phyloP scores from a whole-genome alignment of 257 asterid genomes.

The Solanum arcanum region DNA sequence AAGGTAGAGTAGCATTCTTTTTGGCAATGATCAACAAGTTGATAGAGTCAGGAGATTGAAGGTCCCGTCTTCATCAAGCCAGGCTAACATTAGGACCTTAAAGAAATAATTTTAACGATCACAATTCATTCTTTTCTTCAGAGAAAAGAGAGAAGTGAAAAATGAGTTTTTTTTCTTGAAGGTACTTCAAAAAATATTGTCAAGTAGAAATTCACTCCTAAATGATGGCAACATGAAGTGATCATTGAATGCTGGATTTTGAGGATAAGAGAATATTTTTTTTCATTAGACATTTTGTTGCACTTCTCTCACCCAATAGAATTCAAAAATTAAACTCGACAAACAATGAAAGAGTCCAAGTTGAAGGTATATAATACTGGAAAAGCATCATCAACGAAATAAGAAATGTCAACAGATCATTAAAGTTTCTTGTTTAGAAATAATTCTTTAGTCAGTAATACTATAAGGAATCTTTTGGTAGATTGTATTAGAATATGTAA shows the following conservation, averaged over 20 bases:
- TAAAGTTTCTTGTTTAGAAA: no score
- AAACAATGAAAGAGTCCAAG: not conserved
- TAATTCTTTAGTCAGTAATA: no score
- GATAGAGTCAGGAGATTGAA: conserved; percentile 17
- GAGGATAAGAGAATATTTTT: not conserved
- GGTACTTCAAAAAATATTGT: not conserved
- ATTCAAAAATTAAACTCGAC: not conserved
- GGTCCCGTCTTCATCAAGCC: conserved; percentile 43
- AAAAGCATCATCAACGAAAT: not conserved
- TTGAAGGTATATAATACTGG: not conserved
- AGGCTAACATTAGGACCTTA: conserved; percentile 23
- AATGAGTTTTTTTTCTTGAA: not conserved
- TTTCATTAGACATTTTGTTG: not conserved
- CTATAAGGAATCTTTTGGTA: no score
- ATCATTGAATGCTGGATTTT: not conserved
- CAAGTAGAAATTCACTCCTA: not conserved
- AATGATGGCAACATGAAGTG: not conserved
- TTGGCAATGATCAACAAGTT: conserved; percentile 51
- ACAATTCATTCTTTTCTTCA: no score
- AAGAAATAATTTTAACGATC: no score
- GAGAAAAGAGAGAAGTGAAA: not conserved
- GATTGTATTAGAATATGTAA: no score
- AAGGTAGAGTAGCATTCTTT: conserved; percentile 62
- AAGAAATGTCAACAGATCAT: not conserved
- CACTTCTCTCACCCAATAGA: not conserved